Evolutionary conservation across 2,329 filamentous ascomycete genomes (phyloP).

Genomic region (Sphaerulina populicola): DNA sequence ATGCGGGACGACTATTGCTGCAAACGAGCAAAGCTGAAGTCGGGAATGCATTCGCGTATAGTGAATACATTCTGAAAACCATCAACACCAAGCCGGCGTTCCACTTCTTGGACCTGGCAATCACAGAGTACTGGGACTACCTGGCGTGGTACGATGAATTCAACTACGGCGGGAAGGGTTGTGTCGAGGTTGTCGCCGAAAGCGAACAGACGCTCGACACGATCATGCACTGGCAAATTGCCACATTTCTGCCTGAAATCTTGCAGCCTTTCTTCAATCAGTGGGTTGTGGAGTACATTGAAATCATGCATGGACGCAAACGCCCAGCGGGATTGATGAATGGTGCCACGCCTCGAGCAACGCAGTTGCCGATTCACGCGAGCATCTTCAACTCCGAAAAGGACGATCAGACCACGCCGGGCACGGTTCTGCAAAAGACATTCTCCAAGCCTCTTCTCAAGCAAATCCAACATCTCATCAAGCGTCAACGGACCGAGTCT

Average conservation of each 20-base stretch:
- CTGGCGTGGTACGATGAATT: slow-evolving; percentile 98
- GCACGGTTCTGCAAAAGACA: slow-evolving; percentile 63
- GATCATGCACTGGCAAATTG: slow-evolving; percentile 98
- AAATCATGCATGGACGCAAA: slow-evolving; percentile 85
- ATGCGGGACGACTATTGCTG: slow-evolving; percentile 75
- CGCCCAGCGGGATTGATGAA: slow-evolving; percentile 45
- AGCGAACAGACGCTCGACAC: slow-evolving; percentile 78
- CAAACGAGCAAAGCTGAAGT: slow-evolving; percentile 97
- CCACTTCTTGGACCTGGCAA: slow-evolving; percentile 92
- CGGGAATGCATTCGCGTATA: slow-evolving; percentile 92
- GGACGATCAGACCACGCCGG: slow-evolving; percentile 48
- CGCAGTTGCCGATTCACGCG: slow-evolving; percentile 52
- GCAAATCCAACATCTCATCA: slow-evolving; percentile 71
- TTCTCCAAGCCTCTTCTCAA: slow-evolving; percentile 89
- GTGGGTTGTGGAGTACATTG: slow-evolving; percentile 90
- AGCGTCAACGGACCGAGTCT: slow-evolving; percentile 78
- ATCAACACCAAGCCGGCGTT: slow-evolving; percentile 94
- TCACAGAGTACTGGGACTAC: slow-evolving; percentile 99
- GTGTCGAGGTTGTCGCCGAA: slow-evolving; percentile 64
- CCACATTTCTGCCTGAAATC: slow-evolving; percentile 71
- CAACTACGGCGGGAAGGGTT: slow-evolving; percentile 95
- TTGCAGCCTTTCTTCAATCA: slow-evolving; percentile 81
- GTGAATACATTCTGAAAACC: slow-evolving; percentile 93
- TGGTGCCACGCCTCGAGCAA: slow-evolving; percentile 45
- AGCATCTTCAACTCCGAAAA: slow-evolving; percentile 50